Evolutionary conservation across 2,329 filamentous ascomycete genomes (phyloP).

Genomic region (Colletotrichum sp.): DNA sequence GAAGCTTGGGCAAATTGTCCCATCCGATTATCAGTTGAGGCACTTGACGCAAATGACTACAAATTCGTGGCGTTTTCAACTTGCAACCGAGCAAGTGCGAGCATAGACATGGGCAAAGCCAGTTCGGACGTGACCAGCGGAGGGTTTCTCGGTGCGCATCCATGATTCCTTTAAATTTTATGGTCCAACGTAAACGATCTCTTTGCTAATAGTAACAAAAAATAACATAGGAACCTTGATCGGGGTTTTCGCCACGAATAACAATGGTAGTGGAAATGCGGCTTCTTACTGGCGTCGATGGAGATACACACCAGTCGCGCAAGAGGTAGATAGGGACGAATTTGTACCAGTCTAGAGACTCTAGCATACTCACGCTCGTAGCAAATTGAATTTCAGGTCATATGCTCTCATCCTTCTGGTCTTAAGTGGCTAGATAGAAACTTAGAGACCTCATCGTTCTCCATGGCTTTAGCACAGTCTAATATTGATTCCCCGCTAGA

Average conservation of each 20-base stretch:
- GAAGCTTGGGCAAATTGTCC: background rate
- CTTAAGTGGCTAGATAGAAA: background rate
- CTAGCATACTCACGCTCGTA: background rate
- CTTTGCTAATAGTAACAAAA: background rate
- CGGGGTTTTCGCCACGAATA: background rate
- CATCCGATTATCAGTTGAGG: background rate
- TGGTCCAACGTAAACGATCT: background rate
- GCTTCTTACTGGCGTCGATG: background rate
- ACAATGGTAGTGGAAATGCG: background rate
- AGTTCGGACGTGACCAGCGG: background rate
- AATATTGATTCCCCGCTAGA: background rate
- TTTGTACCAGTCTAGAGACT: background rate
- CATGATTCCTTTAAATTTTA: accelerated
- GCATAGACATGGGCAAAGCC: background rate
- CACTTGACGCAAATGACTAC: background rate
- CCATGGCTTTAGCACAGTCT: background rate
- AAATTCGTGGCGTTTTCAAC: background rate
- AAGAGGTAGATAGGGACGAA: background rate
- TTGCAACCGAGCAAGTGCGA: background rate
- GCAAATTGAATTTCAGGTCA: background rate
- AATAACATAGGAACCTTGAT: background rate
- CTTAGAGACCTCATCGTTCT: background rate
- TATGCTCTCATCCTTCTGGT: background rate
- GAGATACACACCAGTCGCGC: background rate
- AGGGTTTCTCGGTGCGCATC: background rate